Conservation (phyloP, 2,329 filamentous ascomycete species). For the Beauveria varroae region DNA sequence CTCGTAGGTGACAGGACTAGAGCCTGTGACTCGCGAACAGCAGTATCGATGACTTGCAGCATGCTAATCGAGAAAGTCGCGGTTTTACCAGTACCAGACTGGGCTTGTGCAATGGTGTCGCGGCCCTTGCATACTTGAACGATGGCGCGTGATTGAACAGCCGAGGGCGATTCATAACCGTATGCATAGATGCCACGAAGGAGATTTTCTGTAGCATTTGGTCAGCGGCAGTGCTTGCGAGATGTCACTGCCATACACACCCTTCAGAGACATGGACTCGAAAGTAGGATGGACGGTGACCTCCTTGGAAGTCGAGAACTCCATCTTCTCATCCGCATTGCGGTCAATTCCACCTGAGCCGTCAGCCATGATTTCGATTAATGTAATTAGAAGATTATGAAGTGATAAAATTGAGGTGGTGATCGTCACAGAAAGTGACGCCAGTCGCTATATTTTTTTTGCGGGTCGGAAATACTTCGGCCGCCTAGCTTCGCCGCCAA, state of each 20-base stretch:
- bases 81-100: conserved; percentile 95
- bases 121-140: conserved; percentile 98
- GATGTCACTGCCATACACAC: conserved; percentile 28
- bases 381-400: neutral
- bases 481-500: conserved; percentile 1
- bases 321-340: conserved; percentile 92
- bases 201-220: conserved; percentile 61
- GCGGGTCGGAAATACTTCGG: conserved; percentile 26
- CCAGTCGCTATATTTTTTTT: conserved; percentile 3
- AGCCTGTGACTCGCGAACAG: conserved; percentile 86
- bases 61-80: conserved; percentile 95
- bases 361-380: conserved; percentile 70
- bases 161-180: conserved; percentile 95
- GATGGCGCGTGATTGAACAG: conserved; percentile 95
- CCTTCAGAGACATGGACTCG: conserved; percentile 92
- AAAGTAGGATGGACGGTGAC: conserved; percentile 92
- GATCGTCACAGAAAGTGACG: neutral
- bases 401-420: neutral
- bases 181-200: conserved; percentile 97
- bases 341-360: conserved; percentile 69
- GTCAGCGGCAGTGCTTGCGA: conserved; percentile 5
- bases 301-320: conserved; percentile 97
- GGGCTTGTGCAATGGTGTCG: conserved; percentile 96
- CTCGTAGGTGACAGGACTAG: conserved; percentile 93
- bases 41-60: conserved; percentile 91